Conservation (phyloP, 2,329 filamentous ascomycete genomes). For the Cladosporium sphaerospermum region DNA sequence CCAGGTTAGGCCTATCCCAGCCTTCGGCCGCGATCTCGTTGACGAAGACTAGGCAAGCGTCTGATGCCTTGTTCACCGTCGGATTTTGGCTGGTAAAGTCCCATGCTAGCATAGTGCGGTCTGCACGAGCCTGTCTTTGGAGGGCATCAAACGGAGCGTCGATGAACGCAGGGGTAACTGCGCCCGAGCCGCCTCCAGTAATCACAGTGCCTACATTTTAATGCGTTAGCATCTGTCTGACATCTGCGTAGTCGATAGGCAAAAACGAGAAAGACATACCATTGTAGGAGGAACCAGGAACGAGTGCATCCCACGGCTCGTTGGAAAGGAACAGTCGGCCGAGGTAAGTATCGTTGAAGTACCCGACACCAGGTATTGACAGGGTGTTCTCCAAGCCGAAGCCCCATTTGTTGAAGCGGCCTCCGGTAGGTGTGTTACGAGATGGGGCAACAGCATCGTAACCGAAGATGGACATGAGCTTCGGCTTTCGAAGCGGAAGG, state of each 20-base stretch:
- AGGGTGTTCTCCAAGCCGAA: slow-evolving; percentile 7
- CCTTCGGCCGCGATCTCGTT: slow-evolving; percentile 25
- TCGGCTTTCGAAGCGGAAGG: slow-evolving; percentile 47
- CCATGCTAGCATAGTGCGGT: slow-evolving; percentile 19
- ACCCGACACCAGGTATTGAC: background rate
- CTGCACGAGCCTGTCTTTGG: slow-evolving; percentile 17
- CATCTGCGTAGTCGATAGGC: no score
- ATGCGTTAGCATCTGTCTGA: no score
- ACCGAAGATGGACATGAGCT: slow-evolving; percentile 45
- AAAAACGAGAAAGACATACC: slow-evolving; percentile 10
- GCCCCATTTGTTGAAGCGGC: slow-evolving; percentile 1
- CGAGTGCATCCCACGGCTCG: slow-evolving; percentile 1
- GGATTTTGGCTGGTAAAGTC: slow-evolving; percentile 21
- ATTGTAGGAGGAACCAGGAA: slow-evolving; percentile 14
- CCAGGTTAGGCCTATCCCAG: slow-evolving; percentile 24
- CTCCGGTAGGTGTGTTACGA: slow-evolving; percentile 2
- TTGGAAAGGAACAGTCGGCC: slow-evolving; percentile 5
- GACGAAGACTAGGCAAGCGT: slow-evolving; percentile 28
- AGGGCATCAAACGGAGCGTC: slow-evolving; percentile 22
- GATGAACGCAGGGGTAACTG: slow-evolving; percentile 20
- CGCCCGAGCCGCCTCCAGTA: slow-evolving; percentile 28
- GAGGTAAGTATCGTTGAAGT: slow-evolving; percentile 7
- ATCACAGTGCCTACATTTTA: slow-evolving; percentile 33
- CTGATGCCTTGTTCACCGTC: slow-evolving; percentile 18
- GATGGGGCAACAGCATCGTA: slow-evolving; percentile 20